These are phyloP conservation scores for Mimosa pudica DNA, from an alignment of 306 rosid genomes.

Conservation along the genomic window DNA sequence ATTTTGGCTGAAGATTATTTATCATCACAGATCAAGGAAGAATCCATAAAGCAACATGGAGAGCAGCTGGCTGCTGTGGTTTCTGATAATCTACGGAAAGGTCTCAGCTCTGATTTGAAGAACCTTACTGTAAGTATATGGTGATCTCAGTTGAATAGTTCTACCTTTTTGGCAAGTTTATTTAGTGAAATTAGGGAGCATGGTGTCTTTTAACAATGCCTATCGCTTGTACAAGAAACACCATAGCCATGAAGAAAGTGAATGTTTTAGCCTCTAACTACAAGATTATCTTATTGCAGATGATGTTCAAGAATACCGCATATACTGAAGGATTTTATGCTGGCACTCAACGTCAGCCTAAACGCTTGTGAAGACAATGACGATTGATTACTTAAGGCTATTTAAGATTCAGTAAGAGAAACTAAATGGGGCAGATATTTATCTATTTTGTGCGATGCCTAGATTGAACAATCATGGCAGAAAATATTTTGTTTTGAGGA, in stretches of 20 bases:
- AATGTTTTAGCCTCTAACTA: constrained; percentile 20
- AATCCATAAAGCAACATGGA: constrained; percentile 63
- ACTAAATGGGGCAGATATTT: background rate
- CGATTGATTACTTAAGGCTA: background rate
- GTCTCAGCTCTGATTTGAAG: constrained; percentile 68
- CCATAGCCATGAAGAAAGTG: constrained; percentile 6
- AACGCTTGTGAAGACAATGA: constrained; percentile 34
- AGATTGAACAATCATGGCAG: constrained; percentile 21
- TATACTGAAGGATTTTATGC: constrained; percentile 94
- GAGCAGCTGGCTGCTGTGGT: constrained; percentile 60
- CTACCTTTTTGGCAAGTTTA: background rate
- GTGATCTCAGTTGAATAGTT: constrained; percentile 2
- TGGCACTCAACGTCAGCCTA: constrained; percentile 55
- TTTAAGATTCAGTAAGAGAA: constrained; percentile 17
- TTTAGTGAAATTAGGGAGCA: constrained; percentile 13
- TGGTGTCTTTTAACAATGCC: background rate
- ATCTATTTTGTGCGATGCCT: constrained; percentile 24
- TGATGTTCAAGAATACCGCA: constrained; percentile 75
- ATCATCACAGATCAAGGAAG: constrained; percentile 63
- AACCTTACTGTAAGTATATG: constrained; percentile 73
- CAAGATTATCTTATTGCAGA: constrained; percentile 46
- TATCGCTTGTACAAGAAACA: background rate
- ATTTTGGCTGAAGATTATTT: constrained; percentile 24
- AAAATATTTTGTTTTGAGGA: constrained; percentile 15
- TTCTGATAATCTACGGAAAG: constrained; percentile 57